phyloP scores from a whole-genome alignment of 495 filamentous ascomycete genomes.

The Hyphodiscus hymeniophilus region DNA sequence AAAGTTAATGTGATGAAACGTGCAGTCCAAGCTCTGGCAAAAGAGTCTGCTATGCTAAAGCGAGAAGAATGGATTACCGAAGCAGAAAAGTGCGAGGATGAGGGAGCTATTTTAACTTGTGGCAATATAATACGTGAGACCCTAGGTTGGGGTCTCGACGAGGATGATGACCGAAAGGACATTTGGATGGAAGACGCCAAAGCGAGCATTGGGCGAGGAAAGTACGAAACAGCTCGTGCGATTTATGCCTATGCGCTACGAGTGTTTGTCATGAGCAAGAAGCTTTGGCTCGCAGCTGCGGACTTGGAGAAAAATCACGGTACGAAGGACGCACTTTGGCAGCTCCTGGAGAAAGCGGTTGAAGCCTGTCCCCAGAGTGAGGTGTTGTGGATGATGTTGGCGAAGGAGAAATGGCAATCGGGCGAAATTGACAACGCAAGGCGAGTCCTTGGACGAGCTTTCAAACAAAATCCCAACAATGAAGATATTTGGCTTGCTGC shows the following conservation, averaged over 20 bases:
- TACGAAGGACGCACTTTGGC: conserved; percentile 71
- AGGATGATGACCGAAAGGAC: conserved; percentile 94
- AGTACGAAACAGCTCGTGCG: conserved; percentile 82
- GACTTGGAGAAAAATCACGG: conserved; percentile 90
- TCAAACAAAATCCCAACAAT: conserved; percentile 88
- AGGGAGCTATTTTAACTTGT: conserved; percentile 81
- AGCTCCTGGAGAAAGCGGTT: conserved; percentile 84
- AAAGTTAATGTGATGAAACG: conserved; percentile 90
- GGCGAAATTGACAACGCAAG: conserved; percentile 81
- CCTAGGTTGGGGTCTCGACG: conserved; percentile 85
- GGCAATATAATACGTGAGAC: conserved; percentile 85
- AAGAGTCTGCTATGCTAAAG: conserved; percentile 90
- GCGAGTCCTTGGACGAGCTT: conserved; percentile 72
- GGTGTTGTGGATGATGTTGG: conserved; percentile 91
- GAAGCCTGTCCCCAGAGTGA: conserved; percentile 86
- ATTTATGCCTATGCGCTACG: conserved; percentile 88
- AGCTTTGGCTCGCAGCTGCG: conserved; percentile 79
- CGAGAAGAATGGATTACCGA: conserved; percentile 95
- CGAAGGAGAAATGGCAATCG: conserved; percentile 85
- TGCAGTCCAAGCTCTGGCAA: conserved; percentile 81
- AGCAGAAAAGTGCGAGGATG: conserved; percentile 90
- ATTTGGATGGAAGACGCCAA: conserved; percentile 92
- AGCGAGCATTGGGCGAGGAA: conserved; percentile 63
- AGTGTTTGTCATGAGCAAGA: conserved; percentile 75
- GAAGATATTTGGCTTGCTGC: conserved; percentile 96